These are phyloP conservation scores for Fusarium lateritium DNA, from an alignment of 2,329 filamentous ascomycete genomes.

Conservation along the genomic window DNA sequence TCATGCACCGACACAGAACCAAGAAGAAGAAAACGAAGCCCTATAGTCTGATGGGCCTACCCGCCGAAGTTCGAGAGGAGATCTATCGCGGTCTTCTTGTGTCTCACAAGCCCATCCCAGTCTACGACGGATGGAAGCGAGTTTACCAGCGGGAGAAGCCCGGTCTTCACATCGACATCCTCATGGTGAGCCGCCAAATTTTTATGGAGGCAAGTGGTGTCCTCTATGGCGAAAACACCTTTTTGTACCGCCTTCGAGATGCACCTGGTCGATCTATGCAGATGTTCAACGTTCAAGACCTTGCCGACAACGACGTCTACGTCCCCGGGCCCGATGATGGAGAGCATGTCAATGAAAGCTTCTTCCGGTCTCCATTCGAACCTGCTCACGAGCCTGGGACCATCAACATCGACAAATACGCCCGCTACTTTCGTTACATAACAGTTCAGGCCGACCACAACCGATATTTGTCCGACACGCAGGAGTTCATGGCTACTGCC, in stretches of 20 bases:
- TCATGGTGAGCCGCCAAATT: constrained; percentile 55
- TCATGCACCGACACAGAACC: not conserved
- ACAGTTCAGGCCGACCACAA: constrained; percentile 61
- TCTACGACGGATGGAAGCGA: constrained; percentile 54
- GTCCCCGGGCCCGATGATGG: not conserved
- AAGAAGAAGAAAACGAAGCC: not conserved
- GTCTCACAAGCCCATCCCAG: constrained; percentile 51
- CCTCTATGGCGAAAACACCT: constrained; percentile 65
- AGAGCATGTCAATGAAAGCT: too few species aligned
- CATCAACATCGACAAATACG: constrained; percentile 56
- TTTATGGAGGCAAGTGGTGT: constrained; percentile 57
- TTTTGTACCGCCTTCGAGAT: constrained; percentile 64
- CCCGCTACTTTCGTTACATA: constrained; percentile 58
- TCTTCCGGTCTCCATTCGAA: constrained; percentile 8
- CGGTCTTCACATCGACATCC: constrained; percentile 55
- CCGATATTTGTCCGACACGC: constrained; percentile 50
- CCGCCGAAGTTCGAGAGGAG: constrained; percentile 50
- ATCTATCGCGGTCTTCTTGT: constrained; percentile 55
- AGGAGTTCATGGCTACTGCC: constrained; percentile 54
- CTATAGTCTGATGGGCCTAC: constrained; percentile 40
- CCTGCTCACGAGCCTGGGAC: constrained; percentile 32
- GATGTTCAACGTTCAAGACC: constrained; percentile 28
- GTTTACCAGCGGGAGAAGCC: constrained; percentile 51
- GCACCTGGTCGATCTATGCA: constrained; percentile 25
- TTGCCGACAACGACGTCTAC: constrained; percentile 38